Percentiles rank a stretch among this genome's conserved stretches.
phyloP scores from a whole-genome alignment of 129 eudicot genomes.

The carrot (Daucus carota) region DH1_v3.0 NC_030383.2:57689001-57689500 shows the following conservation, averaged over 20 bases:
- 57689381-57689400: not conserved
- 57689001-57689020: not conserved
- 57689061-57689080: not conserved
- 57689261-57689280: conserved; percentile 80
- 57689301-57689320: conserved; percentile 77
- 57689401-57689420: not conserved
- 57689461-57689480: not conserved
- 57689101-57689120: not conserved
- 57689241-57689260: conserved; percentile 45
- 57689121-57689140: not conserved
- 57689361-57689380: not conserved
- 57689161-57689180: not conserved
- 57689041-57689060: no score
- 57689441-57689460: not conserved
- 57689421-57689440: not conserved
- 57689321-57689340: conserved; percentile 92
- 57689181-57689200: not conserved
- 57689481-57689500: not conserved
- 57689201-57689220: conserved; percentile 49
- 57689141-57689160: not conserved
- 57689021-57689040: no score
- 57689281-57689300: conserved; percentile 61
- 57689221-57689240: conserved; percentile 57
- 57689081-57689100: not conserved
- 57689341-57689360: not conserved